A percentile compares a stretch with the other conserved stretches of the same genome.
phyloP scores from a whole-genome alignment of 2,329 filamentous ascomycete species.

The Phoma sp. region DNA sequence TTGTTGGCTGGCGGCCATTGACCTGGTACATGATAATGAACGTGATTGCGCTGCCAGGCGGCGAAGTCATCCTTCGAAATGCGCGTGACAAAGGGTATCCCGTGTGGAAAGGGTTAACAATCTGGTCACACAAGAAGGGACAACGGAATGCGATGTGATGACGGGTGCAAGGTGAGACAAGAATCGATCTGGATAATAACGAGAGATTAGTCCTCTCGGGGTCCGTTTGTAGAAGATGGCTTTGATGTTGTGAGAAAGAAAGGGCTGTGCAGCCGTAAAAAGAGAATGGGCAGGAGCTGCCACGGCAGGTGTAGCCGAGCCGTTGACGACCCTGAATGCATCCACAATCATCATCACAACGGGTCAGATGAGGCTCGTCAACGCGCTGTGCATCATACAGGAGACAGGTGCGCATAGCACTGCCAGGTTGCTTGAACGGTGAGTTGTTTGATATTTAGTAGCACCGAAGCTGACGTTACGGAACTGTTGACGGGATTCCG shows the following conservation, averaged over 20 bases:
- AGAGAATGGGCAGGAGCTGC: constrained; percentile 6
- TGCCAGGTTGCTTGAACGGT: constrained; percentile 2
- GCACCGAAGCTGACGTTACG: not conserved
- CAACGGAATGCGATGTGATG: constrained; percentile 11
- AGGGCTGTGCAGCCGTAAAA: constrained; percentile 9
- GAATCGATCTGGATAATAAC: not conserved
- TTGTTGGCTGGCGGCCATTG: not conserved
- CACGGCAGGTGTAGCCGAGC: constrained; percentile 9
- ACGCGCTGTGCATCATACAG: not conserved
- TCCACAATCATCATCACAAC: not conserved
- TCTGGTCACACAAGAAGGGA: constrained; percentile 2
- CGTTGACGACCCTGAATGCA: not conserved
- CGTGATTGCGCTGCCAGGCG: not conserved
- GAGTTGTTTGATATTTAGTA: not conserved
- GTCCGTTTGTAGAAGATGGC: not conserved
- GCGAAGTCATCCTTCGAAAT: constrained; percentile 6
- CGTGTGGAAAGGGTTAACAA: not conserved
- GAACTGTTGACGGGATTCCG: constrained; percentile 1
- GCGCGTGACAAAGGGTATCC: constrained; percentile 14
- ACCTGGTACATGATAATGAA: not conserved
- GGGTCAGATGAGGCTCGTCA: constrained; percentile 6
- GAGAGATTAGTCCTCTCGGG: not conserved
- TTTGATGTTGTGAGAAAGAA: not conserved
- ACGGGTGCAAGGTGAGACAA: not conserved
- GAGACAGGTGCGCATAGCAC: not conserved